Conservation (phyloP, 2,329 filamentous ascomycete species). For the Phoma sp. region DNA sequence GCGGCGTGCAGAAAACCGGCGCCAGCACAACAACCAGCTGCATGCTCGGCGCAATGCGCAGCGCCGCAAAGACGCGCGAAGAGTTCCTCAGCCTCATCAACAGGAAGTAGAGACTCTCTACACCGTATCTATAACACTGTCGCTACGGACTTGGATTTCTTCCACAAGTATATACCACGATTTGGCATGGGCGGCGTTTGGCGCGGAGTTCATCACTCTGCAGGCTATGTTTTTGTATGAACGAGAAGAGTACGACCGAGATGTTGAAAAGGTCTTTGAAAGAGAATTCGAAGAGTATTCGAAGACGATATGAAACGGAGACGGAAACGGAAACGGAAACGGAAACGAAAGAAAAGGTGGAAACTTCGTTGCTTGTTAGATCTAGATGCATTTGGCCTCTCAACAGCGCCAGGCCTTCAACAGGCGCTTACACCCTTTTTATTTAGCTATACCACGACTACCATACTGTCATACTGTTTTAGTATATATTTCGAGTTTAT, state of each 20-base stretch:
- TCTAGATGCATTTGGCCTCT: constrained; percentile 35
- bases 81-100: constrained; percentile 83
- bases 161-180: constrained; percentile 5
- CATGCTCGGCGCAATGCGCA: constrained; percentile 95
- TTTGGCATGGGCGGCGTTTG: constrained; percentile 13
- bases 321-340: too few species aligned
- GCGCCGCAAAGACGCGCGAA: constrained; percentile 90
- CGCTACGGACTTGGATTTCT: not conserved
- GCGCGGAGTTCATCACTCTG: constrained; percentile 43
- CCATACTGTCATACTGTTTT: too few species aligned
- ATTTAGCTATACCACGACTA: not conserved
- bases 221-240: not conserved
- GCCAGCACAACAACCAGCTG: constrained; percentile 93
- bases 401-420: constrained; percentile 36
- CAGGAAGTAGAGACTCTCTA: constrained; percentile 37
- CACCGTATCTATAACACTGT: too few species aligned
- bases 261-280: too few species aligned
- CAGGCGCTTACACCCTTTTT: constrained; percentile 32
- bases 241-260: constrained; percentile 22
- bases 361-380: constrained; percentile 19
- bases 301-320: too few species aligned
- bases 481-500: too few species aligned
- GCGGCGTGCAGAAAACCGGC: constrained; percentile 91
- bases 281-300: too few species aligned
- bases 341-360: too few species aligned